phyloP scores from a whole-genome alignment of 495 filamentous ascomycete genomes.

The Aspergillus hancockii region DNA sequence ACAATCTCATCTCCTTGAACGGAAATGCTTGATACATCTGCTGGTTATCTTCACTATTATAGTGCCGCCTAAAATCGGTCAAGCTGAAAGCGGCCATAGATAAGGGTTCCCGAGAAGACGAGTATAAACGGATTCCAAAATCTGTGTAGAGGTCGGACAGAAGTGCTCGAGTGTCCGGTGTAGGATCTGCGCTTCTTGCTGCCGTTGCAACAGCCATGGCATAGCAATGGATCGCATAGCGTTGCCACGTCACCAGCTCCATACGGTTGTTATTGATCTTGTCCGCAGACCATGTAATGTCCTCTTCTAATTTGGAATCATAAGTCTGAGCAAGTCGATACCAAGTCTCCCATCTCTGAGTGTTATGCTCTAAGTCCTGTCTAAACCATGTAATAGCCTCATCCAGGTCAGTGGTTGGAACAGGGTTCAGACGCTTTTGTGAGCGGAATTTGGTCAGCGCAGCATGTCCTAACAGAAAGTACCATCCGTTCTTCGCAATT shows the following conservation, averaged over 20 bases:
- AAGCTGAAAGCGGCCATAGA: conserved; percentile 83
- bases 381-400: conserved; percentile 79
- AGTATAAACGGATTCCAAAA: conserved; percentile 87
- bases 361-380: conserved; percentile 81
- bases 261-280: conserved; percentile 84
- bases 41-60: conserved; percentile 62
- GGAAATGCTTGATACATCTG: conserved; percentile 75
- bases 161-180: conserved; percentile 61
- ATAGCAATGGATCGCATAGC: conserved; percentile 89
- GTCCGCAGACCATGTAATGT: conserved; percentile 91
- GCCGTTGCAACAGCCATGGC: conserved; percentile 82
- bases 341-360: conserved; percentile 93
- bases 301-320: conserved; percentile 88
- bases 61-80: conserved; percentile 73
- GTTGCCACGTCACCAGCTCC: conserved; percentile 74
- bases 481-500: conserved; percentile 85
- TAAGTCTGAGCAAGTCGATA: conserved; percentile 90
- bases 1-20: conserved; percentile 70
- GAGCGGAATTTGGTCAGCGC: conserved; percentile 84
- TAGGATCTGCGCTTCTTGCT: conserved; percentile 59
- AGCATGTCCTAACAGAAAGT: conserved; percentile 86
- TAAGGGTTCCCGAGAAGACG: conserved; percentile 87
- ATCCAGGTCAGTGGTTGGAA: conserved; percentile 82
- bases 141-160: conserved; percentile 84
- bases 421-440: conserved; percentile 74